These are phyloP conservation scores for Yarrowia porcina DNA, from an alignment of 805 yeast species.

Conservation along the genomic window DNA sequence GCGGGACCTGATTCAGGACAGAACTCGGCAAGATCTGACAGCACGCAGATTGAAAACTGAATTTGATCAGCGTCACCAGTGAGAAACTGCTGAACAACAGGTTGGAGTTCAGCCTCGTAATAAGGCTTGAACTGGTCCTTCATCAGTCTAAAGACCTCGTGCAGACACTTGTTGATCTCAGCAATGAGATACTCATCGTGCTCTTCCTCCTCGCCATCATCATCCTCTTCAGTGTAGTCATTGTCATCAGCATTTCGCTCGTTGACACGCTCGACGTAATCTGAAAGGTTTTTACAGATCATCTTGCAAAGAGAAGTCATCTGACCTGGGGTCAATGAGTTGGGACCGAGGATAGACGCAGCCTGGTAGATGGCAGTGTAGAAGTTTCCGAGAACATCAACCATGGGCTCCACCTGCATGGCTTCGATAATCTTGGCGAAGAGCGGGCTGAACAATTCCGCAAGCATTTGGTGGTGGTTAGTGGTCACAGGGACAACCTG, in stretches of 20 bases:
- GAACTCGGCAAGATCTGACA: conserved; percentile 77
- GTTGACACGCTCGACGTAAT: conserved; percentile 63
- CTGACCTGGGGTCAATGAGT: conserved; percentile 48
- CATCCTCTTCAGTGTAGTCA: conserved; percentile 83
- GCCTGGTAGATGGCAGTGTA: conserved; percentile 69
- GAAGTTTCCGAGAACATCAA: conserved; percentile 75
- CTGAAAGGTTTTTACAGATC: conserved; percentile 58
- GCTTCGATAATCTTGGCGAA: conserved; percentile 65
- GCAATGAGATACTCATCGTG: conserved; percentile 89
- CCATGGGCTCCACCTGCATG: conserved; percentile 72
- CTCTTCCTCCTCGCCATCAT: conserved; percentile 74
- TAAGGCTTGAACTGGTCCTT: conserved; percentile 57
- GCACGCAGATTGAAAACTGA: conserved; percentile 73
- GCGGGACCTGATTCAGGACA: conserved; percentile 50
- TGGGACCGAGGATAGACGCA: conserved; percentile 63
- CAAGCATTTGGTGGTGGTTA: conserved; percentile 50
- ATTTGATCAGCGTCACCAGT: conserved; percentile 63
- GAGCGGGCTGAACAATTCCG: conserved; percentile 68
- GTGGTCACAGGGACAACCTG: conserved; percentile 49
- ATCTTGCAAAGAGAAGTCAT: conserved; percentile 57
- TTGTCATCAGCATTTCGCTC: conserved; percentile 56
- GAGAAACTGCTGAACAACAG: conserved; percentile 59
- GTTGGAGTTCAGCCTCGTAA: conserved; percentile 57
- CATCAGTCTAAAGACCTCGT: conserved; percentile 63
- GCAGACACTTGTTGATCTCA: conserved; percentile 74